Percentiles rank a stretch among this genome's conserved stretches.
phyloP scores from a whole-genome alignment of 192 early-diverging fungal genomes.

The Backusella luteola region DNA sequence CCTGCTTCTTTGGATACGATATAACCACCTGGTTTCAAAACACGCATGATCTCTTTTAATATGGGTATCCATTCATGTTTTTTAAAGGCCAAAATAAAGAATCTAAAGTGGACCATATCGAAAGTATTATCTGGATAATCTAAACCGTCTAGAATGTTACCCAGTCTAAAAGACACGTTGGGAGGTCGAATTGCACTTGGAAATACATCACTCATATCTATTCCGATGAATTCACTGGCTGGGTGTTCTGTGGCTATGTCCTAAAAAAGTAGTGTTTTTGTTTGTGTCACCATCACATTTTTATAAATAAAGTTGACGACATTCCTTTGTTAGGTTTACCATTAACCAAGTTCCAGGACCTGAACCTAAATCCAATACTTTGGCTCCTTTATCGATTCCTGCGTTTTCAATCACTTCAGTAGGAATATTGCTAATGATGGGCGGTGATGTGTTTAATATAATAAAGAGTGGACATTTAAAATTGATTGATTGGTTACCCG shows the following conservation, averaged over 20 bases:
- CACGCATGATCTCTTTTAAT: conserved; percentile 5
- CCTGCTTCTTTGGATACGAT: conserved; percentile 24
- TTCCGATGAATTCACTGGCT: conserved; percentile 24
- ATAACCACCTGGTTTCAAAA: conserved; percentile 32
- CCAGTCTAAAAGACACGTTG: conserved; percentile 22
- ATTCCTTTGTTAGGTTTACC: background rate
- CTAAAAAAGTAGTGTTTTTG: background rate
- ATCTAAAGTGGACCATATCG: conserved; percentile 25
- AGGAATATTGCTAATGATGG: conserved; percentile 16
- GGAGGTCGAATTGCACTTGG: conserved; percentile 6
- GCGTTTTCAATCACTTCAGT: background rate
- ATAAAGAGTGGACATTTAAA: background rate
- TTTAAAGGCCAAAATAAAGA: conserved; percentile 8
- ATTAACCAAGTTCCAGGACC: conserved; percentile 26
- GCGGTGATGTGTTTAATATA: background rate
- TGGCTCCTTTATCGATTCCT: conserved; percentile 2
- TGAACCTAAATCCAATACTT: conserved; percentile 30
- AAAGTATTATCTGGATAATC: conserved; percentile 15
- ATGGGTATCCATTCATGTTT: conserved; percentile 17
- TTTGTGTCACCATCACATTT: background rate
- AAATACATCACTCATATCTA: conserved; percentile 25
- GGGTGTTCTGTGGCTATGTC: conserved; percentile 31
- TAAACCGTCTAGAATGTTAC: conserved; percentile 20
- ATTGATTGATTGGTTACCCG: conserved; percentile 1
- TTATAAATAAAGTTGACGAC: background rate